These are phyloP conservation scores for Beauveria asiatica DNA, from an alignment of 2,329 filamentous ascomycete genomes.

Conservation along the genomic window DNA sequence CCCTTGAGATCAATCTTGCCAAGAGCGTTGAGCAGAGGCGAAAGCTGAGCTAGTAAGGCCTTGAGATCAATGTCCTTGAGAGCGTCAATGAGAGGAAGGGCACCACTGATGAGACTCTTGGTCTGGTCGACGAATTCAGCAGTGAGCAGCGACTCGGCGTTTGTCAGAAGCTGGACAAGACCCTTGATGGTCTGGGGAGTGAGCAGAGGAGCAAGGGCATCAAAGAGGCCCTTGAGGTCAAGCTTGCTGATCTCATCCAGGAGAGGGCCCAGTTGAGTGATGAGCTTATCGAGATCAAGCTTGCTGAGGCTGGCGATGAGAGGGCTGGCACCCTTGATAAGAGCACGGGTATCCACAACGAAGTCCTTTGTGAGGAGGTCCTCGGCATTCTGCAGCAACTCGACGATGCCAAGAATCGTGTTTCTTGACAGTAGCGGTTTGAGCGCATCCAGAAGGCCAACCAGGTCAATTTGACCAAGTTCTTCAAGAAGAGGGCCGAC, in stretches of 20 bases:
- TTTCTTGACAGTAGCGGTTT: constrained; percentile 24
- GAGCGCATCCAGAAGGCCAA: constrained; percentile 20
- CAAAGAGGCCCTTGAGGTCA: constrained; percentile 23
- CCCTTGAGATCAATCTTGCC: constrained; percentile 27
- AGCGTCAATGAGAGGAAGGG: constrained; percentile 13
- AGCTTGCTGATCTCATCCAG: constrained; percentile 20
- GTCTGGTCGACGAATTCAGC: constrained; percentile 22
- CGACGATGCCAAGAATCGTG: constrained; percentile 24
- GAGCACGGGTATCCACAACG: constrained; percentile 19
- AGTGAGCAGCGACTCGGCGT: constrained; percentile 22
- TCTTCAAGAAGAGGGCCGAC: constrained; percentile 16
- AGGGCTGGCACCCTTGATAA: constrained; percentile 22
- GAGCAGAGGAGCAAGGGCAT: constrained; percentile 20
- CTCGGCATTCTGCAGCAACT: constrained; percentile 25
- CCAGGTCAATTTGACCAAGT: constrained; percentile 23
- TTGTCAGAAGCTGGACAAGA: constrained; percentile 23
- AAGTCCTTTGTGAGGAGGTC: constrained; percentile 21
- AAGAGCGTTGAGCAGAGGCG: constrained; percentile 24
- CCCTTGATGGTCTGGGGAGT: constrained; percentile 21
- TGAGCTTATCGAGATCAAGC: constrained; percentile 12
- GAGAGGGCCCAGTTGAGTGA: constrained; percentile 18
- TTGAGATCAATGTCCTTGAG: constrained; percentile 18
- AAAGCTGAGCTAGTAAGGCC: constrained; percentile 19
- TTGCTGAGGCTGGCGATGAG: constrained; percentile 17
- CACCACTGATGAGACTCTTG: constrained; percentile 20